Percentiles rank a stretch among this genome's conserved stretches.
Conservation (phyloP, 805 yeast species). For the Yamadazyma sp. region DNA sequence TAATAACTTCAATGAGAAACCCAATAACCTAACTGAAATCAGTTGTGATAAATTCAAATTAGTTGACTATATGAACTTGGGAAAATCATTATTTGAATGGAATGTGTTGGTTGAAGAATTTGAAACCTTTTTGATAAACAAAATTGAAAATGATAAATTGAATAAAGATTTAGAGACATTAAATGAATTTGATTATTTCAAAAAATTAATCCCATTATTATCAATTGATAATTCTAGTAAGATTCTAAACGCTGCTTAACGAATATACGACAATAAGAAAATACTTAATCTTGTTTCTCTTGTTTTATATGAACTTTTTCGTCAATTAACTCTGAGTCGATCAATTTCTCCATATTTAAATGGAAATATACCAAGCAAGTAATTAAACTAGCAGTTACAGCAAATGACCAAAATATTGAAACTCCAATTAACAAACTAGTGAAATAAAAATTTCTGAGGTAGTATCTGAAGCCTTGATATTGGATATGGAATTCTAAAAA, state of each 20-base stretch:
- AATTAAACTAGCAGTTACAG: slow-evolving; percentile 27
- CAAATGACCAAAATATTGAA: slow-evolving; percentile 32
- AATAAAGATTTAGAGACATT: slow-evolving; percentile 11
- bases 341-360: too few relatives aligned
- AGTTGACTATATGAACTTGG: slow-evolving; percentile 32
- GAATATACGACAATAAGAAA: too few relatives aligned
- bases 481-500: slow-evolving; percentile 25
- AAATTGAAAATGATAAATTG: slow-evolving; percentile 26
- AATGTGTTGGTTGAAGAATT: slow-evolving; percentile 44
- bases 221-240: slow-evolving; percentile 34
- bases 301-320: too few relatives aligned
- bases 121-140: slow-evolving; percentile 34
- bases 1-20: slow-evolving; percentile 3
- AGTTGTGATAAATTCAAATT: slow-evolving; percentile 3
- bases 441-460: slow-evolving; percentile 32
- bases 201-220: slow-evolving; percentile 36
- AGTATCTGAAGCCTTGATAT: slow-evolving; percentile 43
- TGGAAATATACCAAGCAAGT: slow-evolving; percentile 15
- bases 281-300: too few relatives aligned
- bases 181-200: slow-evolving; percentile 34
- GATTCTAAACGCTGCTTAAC: slow-evolving; percentile 27
- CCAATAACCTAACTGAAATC: background rate
- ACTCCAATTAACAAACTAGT: slow-evolving; percentile 36
- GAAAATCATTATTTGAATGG: slow-evolving; percentile 54
- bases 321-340: too few relatives aligned